Evolutionary conservation across 2,329 filamentous ascomycete species (phyloP), one percentile per base, ranked within the genome.

Genomic region (Calonectria pauciramosa): DNA sequence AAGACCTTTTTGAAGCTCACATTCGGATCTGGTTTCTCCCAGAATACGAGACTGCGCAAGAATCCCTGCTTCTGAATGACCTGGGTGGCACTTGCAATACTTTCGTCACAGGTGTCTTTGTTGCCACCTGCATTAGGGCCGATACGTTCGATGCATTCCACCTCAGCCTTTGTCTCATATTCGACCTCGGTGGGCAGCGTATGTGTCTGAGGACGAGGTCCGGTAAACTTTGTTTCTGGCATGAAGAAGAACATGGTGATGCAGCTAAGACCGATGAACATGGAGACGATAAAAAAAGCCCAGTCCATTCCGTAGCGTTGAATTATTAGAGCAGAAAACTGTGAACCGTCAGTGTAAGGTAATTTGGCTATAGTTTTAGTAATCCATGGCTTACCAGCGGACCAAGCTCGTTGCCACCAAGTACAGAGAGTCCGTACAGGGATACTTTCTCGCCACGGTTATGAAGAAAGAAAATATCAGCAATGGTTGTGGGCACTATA

Each of bases 191-290:
- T 13, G 18, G 16, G 26, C 1, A 34, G 20, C 3, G 8, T 34
- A 67, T 44, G 49, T 7, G 44, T n/a, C 23, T 51, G 65, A 23
- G 70, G 70, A 10, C 70, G 64, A 47, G 64, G 44, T 26, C 70
- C 54, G 36, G 38, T 54, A 47, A 64, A 72, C 44, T 68, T 69
- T 8, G 70, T 72, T 44, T 72, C 70, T 7, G 70, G 70, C 70
- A 72, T 72, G 52, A 68, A 68, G 56, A 72, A 72, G 54, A 72
- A 69, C 54, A 72, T 72, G 54, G 65, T 69, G 41, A 72, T 41
- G 41, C 64, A 72, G 44, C 65, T 72, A 11, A 72, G 47, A 34
- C 64, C 49, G 20, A 69, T 72, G 65, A 69, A 64, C 64, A 72
- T 68, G 41, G 70, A 7, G 14, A 72, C 65, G 41, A 72, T 69